A percentile compares a stretch with the other conserved stretches of the same genome.
Conservation (phyloP, 495 filamentous ascomycete genomes). For the Aspergillus cristatus region DNA sequence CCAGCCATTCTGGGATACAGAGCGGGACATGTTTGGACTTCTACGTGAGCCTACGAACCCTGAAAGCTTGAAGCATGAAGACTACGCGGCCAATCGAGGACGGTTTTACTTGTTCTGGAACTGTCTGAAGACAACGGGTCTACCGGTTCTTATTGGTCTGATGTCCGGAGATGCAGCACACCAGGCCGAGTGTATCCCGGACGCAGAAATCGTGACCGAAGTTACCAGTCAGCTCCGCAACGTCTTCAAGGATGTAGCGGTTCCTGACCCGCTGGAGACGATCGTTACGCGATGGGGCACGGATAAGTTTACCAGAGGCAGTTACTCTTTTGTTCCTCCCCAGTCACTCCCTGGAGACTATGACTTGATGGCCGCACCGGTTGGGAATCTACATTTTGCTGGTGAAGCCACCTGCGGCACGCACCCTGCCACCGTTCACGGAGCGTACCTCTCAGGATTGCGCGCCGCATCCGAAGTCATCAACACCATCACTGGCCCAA, state of each 20-base stretch:
- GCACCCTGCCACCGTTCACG: slow-evolving; percentile 94
- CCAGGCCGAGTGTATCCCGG: slow-evolving; percentile 65
- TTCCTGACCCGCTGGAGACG: slow-evolving; percentile 74
- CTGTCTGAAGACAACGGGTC: slow-evolving; percentile 75
- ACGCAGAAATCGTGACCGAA: slow-evolving; percentile 67
- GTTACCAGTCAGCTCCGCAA: slow-evolving; percentile 64
- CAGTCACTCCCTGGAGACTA: slow-evolving; percentile 79
- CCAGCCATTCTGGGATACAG: slow-evolving; percentile 84
- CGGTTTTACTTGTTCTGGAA: slow-evolving; percentile 98
- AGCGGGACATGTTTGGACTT: slow-evolving; percentile 88
- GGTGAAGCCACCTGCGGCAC: slow-evolving; percentile 93
- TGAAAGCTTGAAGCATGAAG: slow-evolving; percentile 48
- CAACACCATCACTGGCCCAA: slow-evolving; percentile 68
- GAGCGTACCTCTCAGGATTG: slow-evolving; percentile 88
- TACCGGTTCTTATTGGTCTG: slow-evolving; percentile 79
- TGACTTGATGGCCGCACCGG: slow-evolving; percentile 75
- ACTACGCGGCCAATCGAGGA: slow-evolving; percentile 58
- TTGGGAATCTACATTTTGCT: slow-evolving; percentile 90
- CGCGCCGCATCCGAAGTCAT: slow-evolving; percentile 81
- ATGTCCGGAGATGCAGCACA: slow-evolving; percentile 96
- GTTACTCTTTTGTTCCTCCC: slow-evolving; percentile 86
- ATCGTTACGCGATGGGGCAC: slow-evolving; percentile 91
- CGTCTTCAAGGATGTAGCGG: slow-evolving; percentile 49
- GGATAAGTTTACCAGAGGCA: slow-evolving; percentile 82
- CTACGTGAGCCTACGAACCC: slow-evolving; percentile 56